Conservation (phyloP, 768 basidiomycete genomes). For the Naematelia encephala region DNA sequence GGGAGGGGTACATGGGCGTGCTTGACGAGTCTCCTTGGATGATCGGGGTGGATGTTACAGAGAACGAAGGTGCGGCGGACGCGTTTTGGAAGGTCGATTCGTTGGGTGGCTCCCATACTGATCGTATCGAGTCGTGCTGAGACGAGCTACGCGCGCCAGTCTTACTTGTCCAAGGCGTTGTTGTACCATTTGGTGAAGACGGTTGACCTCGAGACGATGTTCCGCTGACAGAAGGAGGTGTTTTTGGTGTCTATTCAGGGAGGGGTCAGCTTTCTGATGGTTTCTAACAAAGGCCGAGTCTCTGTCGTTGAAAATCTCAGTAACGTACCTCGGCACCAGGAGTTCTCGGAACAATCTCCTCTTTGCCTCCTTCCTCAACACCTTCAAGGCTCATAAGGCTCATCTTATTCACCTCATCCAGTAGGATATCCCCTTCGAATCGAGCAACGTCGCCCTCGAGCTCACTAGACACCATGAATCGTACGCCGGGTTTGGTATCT, state of each 20-base stretch:
- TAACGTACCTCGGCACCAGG: constrained; percentile 31
- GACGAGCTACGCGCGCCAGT: constrained; percentile 17
- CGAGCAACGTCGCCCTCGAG: constrained; percentile 28
- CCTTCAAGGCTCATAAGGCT: constrained; percentile 43
- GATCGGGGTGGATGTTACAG: not conserved
- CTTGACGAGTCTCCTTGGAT: not conserved
- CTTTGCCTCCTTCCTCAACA: constrained; percentile 18
- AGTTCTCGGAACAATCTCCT: constrained; percentile 10
- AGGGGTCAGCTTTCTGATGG: not conserved
- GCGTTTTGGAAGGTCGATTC: constrained; percentile 2
- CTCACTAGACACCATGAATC: constrained; percentile 49
- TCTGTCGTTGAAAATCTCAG: too few species aligned
- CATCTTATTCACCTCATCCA: constrained; percentile 51
- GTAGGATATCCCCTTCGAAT: constrained; percentile 29
- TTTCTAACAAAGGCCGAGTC: too few species aligned
- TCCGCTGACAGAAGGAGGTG: constrained; percentile 18
- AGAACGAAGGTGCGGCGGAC: not conserved
- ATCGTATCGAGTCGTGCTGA: constrained; percentile 18
- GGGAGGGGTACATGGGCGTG: constrained; percentile 35
- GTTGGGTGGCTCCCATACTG: constrained; percentile 39
- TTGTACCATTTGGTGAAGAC: constrained; percentile 4
- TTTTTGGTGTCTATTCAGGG: constrained; percentile 31
- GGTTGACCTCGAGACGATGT: constrained; percentile 17
- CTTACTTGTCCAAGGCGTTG: constrained; percentile 28
- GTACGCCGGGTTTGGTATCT: constrained; percentile 36